Evolutionary conservation across 1,284 basidiomycete genomes (phyloP).

Genomic region (Cutaneotrichosporon dermatis): DNA sequence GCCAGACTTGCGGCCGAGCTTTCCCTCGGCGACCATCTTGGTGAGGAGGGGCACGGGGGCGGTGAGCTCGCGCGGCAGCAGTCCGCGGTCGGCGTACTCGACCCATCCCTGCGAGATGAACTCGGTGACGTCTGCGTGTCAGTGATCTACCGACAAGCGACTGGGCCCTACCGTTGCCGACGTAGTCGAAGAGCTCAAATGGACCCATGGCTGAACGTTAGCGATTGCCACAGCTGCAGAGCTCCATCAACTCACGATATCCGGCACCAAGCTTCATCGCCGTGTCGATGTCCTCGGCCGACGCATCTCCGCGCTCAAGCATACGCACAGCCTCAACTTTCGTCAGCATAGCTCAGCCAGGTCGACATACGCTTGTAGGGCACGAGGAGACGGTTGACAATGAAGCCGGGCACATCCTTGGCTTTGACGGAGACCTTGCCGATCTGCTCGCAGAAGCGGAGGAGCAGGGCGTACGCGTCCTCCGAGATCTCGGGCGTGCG

Average conservation of each 20-base stretch:
- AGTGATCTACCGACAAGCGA: too few relatives aligned
- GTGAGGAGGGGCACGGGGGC: slow-evolving; percentile 49
- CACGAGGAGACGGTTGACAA: slow-evolving; percentile 55
- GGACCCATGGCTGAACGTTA: too few relatives aligned
- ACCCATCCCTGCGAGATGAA: slow-evolving; percentile 55
- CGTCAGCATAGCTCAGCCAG: background rate
- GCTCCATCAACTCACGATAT: slow-evolving; percentile 43
- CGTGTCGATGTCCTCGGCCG: slow-evolving; percentile 56
- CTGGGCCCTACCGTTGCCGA: too few relatives aligned
- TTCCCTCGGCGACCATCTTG: slow-evolving; percentile 54
- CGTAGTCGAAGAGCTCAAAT: slow-evolving; percentile 56
- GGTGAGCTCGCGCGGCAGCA: slow-evolving; percentile 51
- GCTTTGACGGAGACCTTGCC: slow-evolving; percentile 56
- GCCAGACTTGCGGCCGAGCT: slow-evolving; percentile 56
- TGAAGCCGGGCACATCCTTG: slow-evolving; percentile 56
- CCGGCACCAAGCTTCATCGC: slow-evolving; percentile 60
- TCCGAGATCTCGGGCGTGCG: slow-evolving; percentile 51
- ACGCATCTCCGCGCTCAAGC: slow-evolving; percentile 57
- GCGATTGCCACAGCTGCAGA: too few relatives aligned
- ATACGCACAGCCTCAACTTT: slow-evolving; percentile 56
- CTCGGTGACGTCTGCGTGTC: slow-evolving; percentile 46
- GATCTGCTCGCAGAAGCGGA: slow-evolving; percentile 53
- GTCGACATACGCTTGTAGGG: slow-evolving; percentile 51
- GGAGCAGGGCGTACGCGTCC: slow-evolving; percentile 51
- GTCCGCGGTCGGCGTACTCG: slow-evolving; percentile 49